A percentile compares a stretch with the other conserved stretches of the same genome.
phyloP scores from a whole-genome alignment of 495 filamentous ascomycete genomes.

The Saxispiralis lemnorum region DNA sequence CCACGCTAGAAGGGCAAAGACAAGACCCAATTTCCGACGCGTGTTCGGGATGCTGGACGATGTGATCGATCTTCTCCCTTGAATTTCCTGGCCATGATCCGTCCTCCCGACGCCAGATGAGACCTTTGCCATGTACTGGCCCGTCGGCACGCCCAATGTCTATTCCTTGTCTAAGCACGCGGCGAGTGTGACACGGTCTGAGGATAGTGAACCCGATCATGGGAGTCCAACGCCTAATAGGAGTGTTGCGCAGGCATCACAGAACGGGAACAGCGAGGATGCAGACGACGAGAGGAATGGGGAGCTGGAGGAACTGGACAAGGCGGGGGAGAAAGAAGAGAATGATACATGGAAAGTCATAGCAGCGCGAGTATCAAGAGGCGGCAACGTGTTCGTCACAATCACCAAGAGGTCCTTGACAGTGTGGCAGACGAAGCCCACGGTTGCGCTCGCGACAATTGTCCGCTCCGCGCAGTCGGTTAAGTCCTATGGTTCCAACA shows the following conservation, averaged over 20 bases:
- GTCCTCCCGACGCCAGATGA: background rate
- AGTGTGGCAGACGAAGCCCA: slow-evolving; percentile 93
- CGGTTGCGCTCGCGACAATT: slow-evolving; percentile 69
- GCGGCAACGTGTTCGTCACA: slow-evolving; percentile 73
- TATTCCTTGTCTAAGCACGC: slow-evolving; percentile 33
- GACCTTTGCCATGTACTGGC: slow-evolving; percentile 78
- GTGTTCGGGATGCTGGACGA: no score
- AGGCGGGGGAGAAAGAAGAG: background rate
- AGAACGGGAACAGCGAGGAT: no score
- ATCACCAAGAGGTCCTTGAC: slow-evolving; percentile 68
- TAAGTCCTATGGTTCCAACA: slow-evolving; percentile 67
- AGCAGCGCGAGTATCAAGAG: slow-evolving; percentile 60
- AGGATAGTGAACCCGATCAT: background rate
- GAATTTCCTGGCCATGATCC: no score
- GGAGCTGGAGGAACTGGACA: background rate
- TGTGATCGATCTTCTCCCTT: no score
- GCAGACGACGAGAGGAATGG: background rate
- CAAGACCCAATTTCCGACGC: no score
- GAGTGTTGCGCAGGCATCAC: no score
- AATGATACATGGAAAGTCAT: slow-evolving; percentile 30
- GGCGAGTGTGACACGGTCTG: slow-evolving; percentile 1
- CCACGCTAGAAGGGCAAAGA: no score
- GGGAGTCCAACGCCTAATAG: no score
- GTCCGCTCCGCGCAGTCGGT: slow-evolving; percentile 64
- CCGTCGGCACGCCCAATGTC: slow-evolving; percentile 73